Evolutionary conservation across 2,329 filamentous ascomycete species (phyloP).

Genomic region (Podosphaera aphanis): DNA sequence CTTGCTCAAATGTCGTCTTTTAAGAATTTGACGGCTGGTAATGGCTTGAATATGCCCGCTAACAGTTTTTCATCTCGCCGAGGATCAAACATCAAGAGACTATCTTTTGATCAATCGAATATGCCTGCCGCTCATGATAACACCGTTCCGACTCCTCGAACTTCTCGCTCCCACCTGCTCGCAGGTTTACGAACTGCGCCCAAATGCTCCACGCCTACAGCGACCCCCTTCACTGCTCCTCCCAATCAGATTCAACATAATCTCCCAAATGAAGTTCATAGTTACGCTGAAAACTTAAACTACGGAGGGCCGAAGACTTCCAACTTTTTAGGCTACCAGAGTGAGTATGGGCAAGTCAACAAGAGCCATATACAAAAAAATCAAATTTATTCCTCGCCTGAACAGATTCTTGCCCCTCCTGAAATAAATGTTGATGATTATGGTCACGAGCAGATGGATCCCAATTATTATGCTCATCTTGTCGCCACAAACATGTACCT

Average conservation of each 20-base stretch:
- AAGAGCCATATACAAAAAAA: slow-evolving; percentile 9
- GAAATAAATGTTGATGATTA: slow-evolving; percentile 51
- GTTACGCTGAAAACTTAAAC: slow-evolving; percentile 15
- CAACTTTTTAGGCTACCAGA: slow-evolving; percentile 13
- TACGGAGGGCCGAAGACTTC: slow-evolving; percentile 16
- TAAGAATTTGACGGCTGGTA: slow-evolving; percentile 49
- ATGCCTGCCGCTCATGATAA: slow-evolving; percentile 44
- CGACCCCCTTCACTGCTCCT: slow-evolving; percentile 42
- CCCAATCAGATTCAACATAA: slow-evolving; percentile 26
- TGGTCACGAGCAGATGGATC: slow-evolving; percentile 55
- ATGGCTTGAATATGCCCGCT: slow-evolving; percentile 50
- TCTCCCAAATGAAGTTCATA: slow-evolving; percentile 12
- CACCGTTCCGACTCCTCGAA: slow-evolving; percentile 60
- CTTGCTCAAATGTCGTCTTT: slow-evolving; percentile 90
- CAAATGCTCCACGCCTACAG: slow-evolving; percentile 54
- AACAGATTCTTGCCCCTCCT: slow-evolving; percentile 71
- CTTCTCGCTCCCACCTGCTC: slow-evolving; percentile 81
- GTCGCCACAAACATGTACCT: slow-evolving; percentile 81
- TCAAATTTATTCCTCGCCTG: slow-evolving; percentile 46
- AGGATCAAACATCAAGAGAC: slow-evolving; percentile 69
- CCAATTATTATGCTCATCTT: slow-evolving; percentile 65
- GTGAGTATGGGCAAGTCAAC: slow-evolving; percentile 23
- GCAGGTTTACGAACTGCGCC: slow-evolving; percentile 83
- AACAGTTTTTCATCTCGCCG: slow-evolving; percentile 68
- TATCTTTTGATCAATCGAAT: slow-evolving; percentile 54